Conservation (phyloP, 176 grass and related monocot species). For the Triticum urartu region DNA sequence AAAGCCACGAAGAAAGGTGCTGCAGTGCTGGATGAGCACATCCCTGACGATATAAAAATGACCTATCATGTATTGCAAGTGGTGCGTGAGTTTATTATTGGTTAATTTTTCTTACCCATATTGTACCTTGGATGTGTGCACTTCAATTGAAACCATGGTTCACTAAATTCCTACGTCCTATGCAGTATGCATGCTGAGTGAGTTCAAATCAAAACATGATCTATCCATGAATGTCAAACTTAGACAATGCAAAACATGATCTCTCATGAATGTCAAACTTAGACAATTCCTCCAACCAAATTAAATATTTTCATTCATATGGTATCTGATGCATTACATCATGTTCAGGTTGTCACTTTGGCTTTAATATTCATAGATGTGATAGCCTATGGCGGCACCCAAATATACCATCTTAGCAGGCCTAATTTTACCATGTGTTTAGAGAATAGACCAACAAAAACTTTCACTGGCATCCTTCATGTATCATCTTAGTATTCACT, state of each 20-base stretch:
- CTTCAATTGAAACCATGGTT: background rate
- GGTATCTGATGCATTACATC: background rate
- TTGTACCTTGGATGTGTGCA: background rate
- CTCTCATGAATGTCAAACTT: no score
- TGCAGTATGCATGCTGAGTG: background rate
- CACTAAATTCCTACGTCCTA: background rate
- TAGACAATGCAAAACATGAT: background rate
- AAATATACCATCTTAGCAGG: background rate
- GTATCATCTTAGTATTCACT: conserved; percentile 1
- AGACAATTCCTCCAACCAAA: background rate
- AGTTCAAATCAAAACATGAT: background rate
- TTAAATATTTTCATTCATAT: background rate
- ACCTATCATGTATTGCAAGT: conserved; percentile 82
- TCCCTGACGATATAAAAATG: conserved; percentile 74
- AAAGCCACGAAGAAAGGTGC: conserved; percentile 81
- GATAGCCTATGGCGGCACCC: background rate
- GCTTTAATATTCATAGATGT: background rate
- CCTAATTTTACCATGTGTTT: background rate
- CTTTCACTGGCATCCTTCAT: background rate
- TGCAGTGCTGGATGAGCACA: conserved; percentile 69
- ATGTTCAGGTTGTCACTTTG: background rate
- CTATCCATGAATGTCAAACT: background rate
- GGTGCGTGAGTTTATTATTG: conserved; percentile 43
- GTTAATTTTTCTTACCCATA: background rate
- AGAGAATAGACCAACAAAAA: background rate